A percentile compares a stretch with the other conserved stretches of the same genome.
These are phyloP conservation scores for Coccomyxa sp. DNA, from an alignment of 139 green algal genomes.

Conservation along the genomic window DNA sequence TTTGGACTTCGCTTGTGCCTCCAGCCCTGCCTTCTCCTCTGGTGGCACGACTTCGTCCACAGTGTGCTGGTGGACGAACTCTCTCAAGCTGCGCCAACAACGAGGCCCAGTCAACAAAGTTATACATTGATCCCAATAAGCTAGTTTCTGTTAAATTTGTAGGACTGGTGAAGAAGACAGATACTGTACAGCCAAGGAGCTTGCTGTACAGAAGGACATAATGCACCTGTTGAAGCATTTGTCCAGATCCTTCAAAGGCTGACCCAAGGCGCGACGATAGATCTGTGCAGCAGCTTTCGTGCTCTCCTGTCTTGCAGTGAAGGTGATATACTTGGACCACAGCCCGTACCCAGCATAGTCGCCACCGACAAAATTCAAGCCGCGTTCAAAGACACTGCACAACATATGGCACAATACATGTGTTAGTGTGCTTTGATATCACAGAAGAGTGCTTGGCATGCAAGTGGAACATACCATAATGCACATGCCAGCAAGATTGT, in stretches of 20 bases:
- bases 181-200: no score
- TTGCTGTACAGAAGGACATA: no score
- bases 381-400: constrained; percentile 74
- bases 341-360: constrained; percentile 65
- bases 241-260: constrained; percentile 63
- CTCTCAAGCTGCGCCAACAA: not conserved
- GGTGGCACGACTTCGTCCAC: constrained; percentile 26
- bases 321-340: constrained; percentile 78
- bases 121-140: no score
- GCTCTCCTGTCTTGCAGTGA: constrained; percentile 37
- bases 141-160: no score
- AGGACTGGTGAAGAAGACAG: no score
- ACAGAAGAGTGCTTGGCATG: no score
- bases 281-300: constrained; percentile 36
- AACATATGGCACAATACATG: not conserved
- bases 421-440: no score
- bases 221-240: constrained; percentile 54
- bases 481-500: not conserved
- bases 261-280: constrained; percentile 55
- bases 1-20: not conserved
- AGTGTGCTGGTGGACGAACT: not conserved
- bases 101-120: no score
- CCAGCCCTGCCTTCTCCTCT: constrained; percentile 27
- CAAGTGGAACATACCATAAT: no score
- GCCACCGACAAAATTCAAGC: constrained; percentile 42